Evolutionary conservation across 305 asterid species (phyloP).

Genomic region (Fraxinus paxiana): DNA sequence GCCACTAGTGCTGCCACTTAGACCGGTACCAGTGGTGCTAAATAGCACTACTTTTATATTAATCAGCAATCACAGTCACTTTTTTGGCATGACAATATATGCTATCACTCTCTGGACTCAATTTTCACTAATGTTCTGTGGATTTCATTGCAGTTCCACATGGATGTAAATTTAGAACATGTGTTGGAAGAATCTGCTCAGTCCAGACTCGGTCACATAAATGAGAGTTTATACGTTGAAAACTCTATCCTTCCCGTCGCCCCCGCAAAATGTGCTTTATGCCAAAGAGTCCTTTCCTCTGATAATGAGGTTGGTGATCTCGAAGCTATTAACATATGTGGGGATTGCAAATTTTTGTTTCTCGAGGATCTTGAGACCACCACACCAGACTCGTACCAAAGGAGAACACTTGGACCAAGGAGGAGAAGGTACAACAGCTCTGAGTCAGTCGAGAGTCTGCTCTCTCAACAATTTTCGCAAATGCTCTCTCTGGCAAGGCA

Average conservation of each 20-base stretch:
- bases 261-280: constrained; percentile 52
- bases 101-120: constrained; percentile 5
- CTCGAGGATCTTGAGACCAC: constrained; percentile 58
- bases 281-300: constrained; percentile 43
- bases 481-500: constrained; percentile 51
- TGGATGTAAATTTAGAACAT: constrained; percentile 46
- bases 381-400: constrained; percentile 42
- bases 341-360: constrained; percentile 76
- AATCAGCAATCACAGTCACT: neutral
- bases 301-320: constrained; percentile 43
- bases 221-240: constrained; percentile 24
- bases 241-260: constrained; percentile 16
- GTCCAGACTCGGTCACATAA: constrained; percentile 24
- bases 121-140: constrained; percentile 5
- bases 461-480: constrained; percentile 57
- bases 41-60: neutral
- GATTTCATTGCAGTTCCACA: constrained; percentile 29
- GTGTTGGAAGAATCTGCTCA: constrained; percentile 39
- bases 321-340: constrained; percentile 49
- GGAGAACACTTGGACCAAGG: constrained; percentile 34
- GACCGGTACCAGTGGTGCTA: too few relatives aligned
- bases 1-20: too few relatives aligned
- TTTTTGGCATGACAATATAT: neutral
- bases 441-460: constrained; percentile 57
- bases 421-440: constrained; percentile 54